Evolutionary conservation across 371 early-diverging fungal species (phyloP).

Genomic region (Lichtheimia ornata): DNA sequence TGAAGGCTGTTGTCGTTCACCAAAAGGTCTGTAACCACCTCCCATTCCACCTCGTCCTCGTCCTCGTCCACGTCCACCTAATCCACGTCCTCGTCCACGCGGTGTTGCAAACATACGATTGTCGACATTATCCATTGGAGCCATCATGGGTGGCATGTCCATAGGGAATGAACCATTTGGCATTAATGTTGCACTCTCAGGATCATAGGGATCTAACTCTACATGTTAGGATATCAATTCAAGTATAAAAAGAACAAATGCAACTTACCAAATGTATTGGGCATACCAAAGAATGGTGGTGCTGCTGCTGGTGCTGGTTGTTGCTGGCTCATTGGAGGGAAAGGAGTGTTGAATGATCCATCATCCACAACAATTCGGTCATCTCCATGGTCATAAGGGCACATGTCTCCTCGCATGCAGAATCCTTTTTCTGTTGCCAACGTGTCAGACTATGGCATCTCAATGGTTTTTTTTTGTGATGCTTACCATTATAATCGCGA

Average conservation of each 20-base stretch:
- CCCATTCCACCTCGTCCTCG: conserved; percentile 23
- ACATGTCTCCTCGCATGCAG: conserved; percentile 81
- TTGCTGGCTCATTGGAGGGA: conserved; percentile 24
- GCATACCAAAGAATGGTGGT: conserved; percentile 24
- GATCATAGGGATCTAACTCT: conserved; percentile 20
- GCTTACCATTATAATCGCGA: conserved; percentile 77
- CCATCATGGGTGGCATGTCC: conserved; percentile 20
- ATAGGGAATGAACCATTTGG: conserved; percentile 9
- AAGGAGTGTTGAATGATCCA: conserved; percentile 26
- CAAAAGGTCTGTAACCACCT: conserved; percentile 5
- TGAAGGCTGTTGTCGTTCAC: conserved; percentile 26
- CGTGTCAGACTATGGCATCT: neutral
- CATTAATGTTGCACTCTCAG: conserved; percentile 18
- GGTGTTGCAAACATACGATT: conserved; percentile 13
- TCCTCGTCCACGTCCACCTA: conserved; percentile 43
- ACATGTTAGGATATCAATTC: neutral
- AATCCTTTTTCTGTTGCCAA: conserved; percentile 60
- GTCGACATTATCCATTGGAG: neutral
- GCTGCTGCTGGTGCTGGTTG: neutral
- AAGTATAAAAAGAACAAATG: neutral
- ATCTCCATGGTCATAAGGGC: conserved; percentile 79
- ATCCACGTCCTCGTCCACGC: conserved; percentile 22
- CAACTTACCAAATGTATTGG: conserved; percentile 22
- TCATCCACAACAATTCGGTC: conserved; percentile 78
- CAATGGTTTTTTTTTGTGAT: too few species aligned